Evolutionary conservation across 2,329 filamentous ascomycete genomes (phyloP), one percentile per base, ranked within the genome.

Genomic region (Alternaria angustiovoidea): DNA sequence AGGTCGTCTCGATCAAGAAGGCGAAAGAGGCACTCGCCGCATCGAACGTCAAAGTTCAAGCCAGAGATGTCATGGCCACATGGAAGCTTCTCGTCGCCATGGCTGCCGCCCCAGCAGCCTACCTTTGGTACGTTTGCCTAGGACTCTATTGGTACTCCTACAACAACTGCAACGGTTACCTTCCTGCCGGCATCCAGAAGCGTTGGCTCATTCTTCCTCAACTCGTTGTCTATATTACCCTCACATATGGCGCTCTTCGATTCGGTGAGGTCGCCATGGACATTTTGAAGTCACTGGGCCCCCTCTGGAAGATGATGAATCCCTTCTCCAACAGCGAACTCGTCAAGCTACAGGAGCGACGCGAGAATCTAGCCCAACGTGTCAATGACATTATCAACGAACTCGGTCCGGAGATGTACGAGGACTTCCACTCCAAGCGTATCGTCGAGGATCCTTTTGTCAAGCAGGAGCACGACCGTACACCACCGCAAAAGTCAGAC

Each of bases 241-340:
- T 97, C 70, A 97, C 94, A 0, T 97, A 96, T 78, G 94, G 93
- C 5, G 93, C 95, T 7, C 88, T 99, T 53, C 90, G 95, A 11
- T 96, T 98, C 67, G 95, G 95, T 47, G 95, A 99, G 81, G 90
- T 96, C n/a, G 95, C 94, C 53, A 97, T 99, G 93, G 95, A 99
- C 75, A 97, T 99, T 57, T 83, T 95, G 81, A 99, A 98, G 80
- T 98, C 94, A 0, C 86, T 99, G 16, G 88, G 93, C 9, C 95
- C 95, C 6, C 86, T 99, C 9, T 83, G 96, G 46, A 84, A 97
- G 34, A 95, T 92, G 66, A 85, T 98, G 72, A 91, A 91, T 70
- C 95, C 95, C 1, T 88, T 89, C 5, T 94, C 92, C 1, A 90
- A 89, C 76, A 96, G 94, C 81, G 92, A 91, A 59, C 87, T 99